Percentiles rank a stretch among this genome's conserved stretches.
Evolutionary conservation across 768 basidiomycete genomes (phyloP).

Genomic region (Leucosporidium scottii): DNA sequence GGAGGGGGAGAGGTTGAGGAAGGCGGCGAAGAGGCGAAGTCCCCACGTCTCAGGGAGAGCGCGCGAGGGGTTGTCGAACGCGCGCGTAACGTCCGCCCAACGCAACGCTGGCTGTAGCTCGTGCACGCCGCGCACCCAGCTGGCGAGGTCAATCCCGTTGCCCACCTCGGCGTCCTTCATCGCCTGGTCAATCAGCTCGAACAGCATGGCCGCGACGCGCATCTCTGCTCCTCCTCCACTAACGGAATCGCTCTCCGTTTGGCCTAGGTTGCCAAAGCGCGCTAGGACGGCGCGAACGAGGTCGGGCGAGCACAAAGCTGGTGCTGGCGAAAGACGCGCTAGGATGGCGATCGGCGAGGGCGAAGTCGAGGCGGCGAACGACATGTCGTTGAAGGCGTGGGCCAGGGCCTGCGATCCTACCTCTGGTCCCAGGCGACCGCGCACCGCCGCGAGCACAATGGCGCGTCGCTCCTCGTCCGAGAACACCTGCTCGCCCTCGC

Average conservation of each 20-base stretch:
- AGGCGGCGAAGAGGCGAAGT: constrained; percentile 77
- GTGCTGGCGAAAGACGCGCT: constrained; percentile 16
- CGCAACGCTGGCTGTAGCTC: constrained; percentile 23
- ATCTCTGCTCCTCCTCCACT: constrained; percentile 22
- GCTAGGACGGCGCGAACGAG: constrained; percentile 16
- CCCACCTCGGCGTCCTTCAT: constrained; percentile 19
- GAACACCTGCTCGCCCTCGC: constrained; percentile 6
- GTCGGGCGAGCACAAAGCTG: constrained; percentile 10
- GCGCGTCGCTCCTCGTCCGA: constrained; percentile 12
- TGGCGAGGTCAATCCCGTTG: constrained; percentile 11
- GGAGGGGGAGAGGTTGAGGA: constrained; percentile 69
- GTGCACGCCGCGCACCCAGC: constrained; percentile 28
- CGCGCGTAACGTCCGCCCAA: constrained; percentile 60
- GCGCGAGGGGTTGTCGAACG: constrained; percentile 64
- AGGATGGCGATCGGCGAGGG: constrained; percentile 14
- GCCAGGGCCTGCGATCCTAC: constrained; percentile 23
- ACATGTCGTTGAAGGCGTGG: constrained; percentile 32
- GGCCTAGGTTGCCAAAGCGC: constrained; percentile 1
- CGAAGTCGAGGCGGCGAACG: constrained; percentile 1
- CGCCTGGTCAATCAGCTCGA: constrained; percentile 27
- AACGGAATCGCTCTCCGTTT: background rate
- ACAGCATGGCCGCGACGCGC: constrained; percentile 23
- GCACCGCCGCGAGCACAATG: constrained; percentile 11
- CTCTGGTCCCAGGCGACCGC: constrained; percentile 18
- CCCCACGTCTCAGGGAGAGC: constrained; percentile 74